These are phyloP conservation scores for Scutellaria minor DNA, from an alignment of 257 asterid species.

Conservation along the genomic window DNA sequence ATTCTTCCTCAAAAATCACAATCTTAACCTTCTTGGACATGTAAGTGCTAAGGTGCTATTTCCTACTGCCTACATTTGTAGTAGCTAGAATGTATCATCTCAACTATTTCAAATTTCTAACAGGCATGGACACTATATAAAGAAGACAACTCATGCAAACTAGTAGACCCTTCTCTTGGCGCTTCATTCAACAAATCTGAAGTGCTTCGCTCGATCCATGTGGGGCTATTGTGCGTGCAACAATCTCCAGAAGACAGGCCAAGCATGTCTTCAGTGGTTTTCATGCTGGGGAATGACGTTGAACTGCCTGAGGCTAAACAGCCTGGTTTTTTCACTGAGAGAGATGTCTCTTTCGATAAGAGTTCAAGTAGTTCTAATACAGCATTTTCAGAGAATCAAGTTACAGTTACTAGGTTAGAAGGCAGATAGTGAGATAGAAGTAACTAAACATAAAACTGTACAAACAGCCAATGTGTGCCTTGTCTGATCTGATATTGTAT, in stretches of 20 bases:
- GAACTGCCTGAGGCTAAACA: conserved; percentile 17
- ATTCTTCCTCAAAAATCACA: not conserved
- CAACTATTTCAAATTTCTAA: not conserved
- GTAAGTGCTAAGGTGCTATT: not conserved
- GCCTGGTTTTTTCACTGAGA: not conserved
- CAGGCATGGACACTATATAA: conserved; percentile 31
- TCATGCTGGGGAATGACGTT: conserved; percentile 30
- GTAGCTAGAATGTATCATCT: not conserved
- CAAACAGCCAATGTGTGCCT: no score
- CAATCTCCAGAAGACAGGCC: conserved; percentile 18
- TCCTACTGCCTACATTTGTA: not conserved
- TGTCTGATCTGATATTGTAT: no score
- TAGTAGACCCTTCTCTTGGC: conserved; percentile 17
- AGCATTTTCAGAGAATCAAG: not conserved
- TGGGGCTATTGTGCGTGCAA: conserved; percentile 21
- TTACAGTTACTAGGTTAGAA: not conserved
- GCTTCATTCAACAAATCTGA: not conserved
- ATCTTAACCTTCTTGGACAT: conserved; percentile 28
- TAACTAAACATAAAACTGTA: no score
- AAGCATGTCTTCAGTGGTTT: conserved; percentile 27
- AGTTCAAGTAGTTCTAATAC: not conserved
- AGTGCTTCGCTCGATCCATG: conserved; percentile 12
- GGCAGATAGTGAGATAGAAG: not conserved
- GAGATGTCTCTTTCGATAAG: not conserved
- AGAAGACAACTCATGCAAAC: conserved; percentile 16